These are phyloP conservation scores for Xylariaceae sp. DNA, from an alignment of 2,329 filamentous ascomycete genomes.

Conservation along the genomic window DNA sequence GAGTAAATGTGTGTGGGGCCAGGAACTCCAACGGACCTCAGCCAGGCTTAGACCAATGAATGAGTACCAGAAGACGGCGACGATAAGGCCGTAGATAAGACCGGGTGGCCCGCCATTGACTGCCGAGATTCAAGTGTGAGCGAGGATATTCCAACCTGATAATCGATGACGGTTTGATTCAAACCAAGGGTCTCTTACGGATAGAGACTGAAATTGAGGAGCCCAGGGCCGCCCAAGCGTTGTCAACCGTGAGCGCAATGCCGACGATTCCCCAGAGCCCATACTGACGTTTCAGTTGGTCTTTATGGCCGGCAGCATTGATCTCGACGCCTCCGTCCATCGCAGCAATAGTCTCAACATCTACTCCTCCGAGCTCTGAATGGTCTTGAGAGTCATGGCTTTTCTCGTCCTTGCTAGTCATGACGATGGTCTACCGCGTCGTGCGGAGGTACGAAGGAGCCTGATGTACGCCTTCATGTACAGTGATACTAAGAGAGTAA, in stretches of 20 bases:
- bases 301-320: slow-evolving; percentile 69
- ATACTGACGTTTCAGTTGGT: slow-evolving; percentile 70
- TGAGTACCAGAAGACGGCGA: slow-evolving; percentile 52
- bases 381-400: slow-evolving; percentile 13
- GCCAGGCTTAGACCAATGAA: slow-evolving; percentile 51
- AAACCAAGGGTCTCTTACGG: slow-evolving; percentile 40
- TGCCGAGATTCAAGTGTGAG: slow-evolving; percentile 25
- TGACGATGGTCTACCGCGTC: not conserved
- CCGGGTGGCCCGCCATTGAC: slow-evolving; percentile 52
- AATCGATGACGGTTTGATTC: not conserved
- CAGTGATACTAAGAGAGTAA: not conserved
- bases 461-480: not conserved
- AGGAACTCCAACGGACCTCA: slow-evolving; percentile 44
- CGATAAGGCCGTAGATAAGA: slow-evolving; percentile 51
- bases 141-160: not conserved
- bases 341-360: slow-evolving; percentile 45
- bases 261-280: slow-evolving; percentile 65
- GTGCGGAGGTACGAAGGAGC: not conserved
- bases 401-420: slow-evolving; percentile 19
- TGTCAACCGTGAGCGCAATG: slow-evolving; percentile 67
- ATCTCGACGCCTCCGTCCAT: slow-evolving; percentile 53
- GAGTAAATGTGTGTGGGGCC: not conserved
- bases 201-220: slow-evolving; percentile 64
- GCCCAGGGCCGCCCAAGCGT: slow-evolving; percentile 69
- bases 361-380: slow-evolving; percentile 35